Conservation (phyloP, 139 green algal species). For the Picochlorum sp. region DNA sequence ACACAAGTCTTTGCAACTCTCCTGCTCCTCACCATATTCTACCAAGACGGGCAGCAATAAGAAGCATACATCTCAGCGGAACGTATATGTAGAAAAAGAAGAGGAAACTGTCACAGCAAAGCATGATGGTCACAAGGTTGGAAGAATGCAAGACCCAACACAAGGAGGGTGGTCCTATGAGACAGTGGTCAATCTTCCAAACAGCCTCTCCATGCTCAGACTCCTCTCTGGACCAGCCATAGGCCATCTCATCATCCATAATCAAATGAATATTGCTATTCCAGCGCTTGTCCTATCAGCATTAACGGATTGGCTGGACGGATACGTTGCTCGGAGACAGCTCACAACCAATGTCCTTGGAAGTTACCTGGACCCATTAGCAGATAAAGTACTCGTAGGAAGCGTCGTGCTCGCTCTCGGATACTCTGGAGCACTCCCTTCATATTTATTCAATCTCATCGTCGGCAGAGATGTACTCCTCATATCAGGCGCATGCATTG, state of each 20-base stretch:
- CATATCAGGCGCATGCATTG: constrained; percentile 38
- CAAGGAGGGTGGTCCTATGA: constrained; percentile 28
- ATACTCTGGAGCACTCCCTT: constrained; percentile 42
- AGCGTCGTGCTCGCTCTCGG: constrained; percentile 38
- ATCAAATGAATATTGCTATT: constrained; percentile 17
- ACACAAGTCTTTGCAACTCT: no score
- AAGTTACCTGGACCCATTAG: constrained; percentile 80
- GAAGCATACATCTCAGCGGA: no score
- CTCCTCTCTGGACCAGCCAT: constrained; percentile 43
- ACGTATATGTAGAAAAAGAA: no score
- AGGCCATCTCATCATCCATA: constrained; percentile 30
- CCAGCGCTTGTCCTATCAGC: constrained; percentile 22
- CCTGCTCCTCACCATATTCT: no score
- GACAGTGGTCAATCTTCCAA: constrained; percentile 41
- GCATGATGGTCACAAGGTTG: no score
- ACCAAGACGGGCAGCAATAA: no score
- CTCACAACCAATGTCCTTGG: constrained; percentile 53
- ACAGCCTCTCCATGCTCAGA: constrained; percentile 38
- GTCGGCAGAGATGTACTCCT: constrained; percentile 62
- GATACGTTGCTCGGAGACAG: constrained; percentile 48
- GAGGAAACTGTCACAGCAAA: no score
- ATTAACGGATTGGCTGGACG: constrained; percentile 74
- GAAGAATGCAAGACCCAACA: background rate
- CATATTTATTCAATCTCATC: constrained; percentile 51
- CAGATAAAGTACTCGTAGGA: constrained; percentile 71